Percentiles rank a stretch among this genome's conserved stretches.
These are phyloP conservation scores for Endotrypanum monterogeii DNA, from an alignment of 208 protist genomes.

Conservation along the genomic window DNA sequence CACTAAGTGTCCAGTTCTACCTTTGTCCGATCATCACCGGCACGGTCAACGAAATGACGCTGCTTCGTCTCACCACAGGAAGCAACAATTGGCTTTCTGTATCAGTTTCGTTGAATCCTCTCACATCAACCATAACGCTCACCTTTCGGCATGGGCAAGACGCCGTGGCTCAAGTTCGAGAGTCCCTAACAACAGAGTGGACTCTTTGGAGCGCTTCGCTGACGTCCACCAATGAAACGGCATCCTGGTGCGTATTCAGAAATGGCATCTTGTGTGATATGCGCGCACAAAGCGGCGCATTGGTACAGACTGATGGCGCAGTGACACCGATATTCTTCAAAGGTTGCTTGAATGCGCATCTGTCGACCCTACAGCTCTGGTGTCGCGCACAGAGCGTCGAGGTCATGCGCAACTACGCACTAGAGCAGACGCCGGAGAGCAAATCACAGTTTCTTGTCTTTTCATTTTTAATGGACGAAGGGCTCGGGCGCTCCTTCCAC, in stretches of 20 bases:
- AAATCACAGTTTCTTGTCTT: constrained; percentile 53
- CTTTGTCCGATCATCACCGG: constrained; percentile 42
- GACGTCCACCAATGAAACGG: constrained; percentile 52
- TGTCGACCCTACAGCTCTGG: constrained; percentile 58
- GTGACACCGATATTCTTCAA: constrained; percentile 22
- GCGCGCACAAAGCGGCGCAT: constrained; percentile 41
- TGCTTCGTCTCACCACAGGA: constrained; percentile 46
- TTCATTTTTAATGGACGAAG: constrained; percentile 72
- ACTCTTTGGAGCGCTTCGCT: constrained; percentile 78
- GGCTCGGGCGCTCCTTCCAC: constrained; percentile 63
- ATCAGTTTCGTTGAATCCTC: constrained; percentile 39
- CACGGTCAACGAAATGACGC: constrained; percentile 37
- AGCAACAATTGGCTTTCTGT: constrained; percentile 66
- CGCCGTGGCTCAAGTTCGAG: constrained; percentile 62
- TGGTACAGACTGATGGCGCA: constrained; percentile 38
- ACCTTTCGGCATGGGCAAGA: constrained; percentile 69
- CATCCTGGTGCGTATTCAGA: constrained; percentile 73
- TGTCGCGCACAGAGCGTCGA: constrained; percentile 43
- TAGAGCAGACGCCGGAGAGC: constrained; percentile 20
- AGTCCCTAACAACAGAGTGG: constrained; percentile 62
- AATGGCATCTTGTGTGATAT: constrained; percentile 59
- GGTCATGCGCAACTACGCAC: constrained; percentile 47
- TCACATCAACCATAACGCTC: constrained; percentile 48
- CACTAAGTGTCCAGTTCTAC: constrained; percentile 82
- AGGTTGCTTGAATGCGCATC: constrained; percentile 32